Conservation (phyloP, 148 eudicot genomes). For the Camellia granthamiana region DNA sequence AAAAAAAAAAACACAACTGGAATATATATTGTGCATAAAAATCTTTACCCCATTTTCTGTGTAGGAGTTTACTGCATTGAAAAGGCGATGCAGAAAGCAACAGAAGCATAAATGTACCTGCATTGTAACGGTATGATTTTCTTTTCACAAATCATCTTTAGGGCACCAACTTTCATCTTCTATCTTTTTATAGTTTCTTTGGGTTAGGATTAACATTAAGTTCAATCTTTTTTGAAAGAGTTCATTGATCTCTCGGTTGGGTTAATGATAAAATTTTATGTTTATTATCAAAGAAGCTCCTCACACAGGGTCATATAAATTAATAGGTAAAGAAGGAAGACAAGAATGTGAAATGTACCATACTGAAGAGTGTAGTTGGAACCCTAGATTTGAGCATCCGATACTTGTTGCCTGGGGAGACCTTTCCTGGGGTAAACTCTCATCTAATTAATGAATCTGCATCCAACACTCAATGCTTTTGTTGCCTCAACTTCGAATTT, state of each 20-base stretch:
- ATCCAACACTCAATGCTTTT: background rate
- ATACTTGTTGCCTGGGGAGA: conserved; percentile 56
- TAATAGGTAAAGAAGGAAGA: conserved; percentile 67
- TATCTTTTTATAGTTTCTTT: background rate
- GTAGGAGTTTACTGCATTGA: conserved; percentile 65
- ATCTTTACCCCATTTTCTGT: background rate
- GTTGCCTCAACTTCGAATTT: background rate
- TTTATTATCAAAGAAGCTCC: background rate
- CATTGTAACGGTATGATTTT: conserved; percentile 61
- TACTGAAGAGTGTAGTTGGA: conserved; percentile 68
- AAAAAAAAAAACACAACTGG: background rate
- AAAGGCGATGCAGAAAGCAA: conserved; percentile 47
- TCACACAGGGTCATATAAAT: background rate
- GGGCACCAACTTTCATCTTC: background rate
- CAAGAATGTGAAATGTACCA: conserved; percentile 34
- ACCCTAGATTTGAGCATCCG: conserved; percentile 74
- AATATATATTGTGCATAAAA: background rate
- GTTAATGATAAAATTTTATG: too few species aligned
- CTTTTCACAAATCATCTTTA: conserved; percentile 1
- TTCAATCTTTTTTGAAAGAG: background rate
- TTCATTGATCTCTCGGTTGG: background rate
- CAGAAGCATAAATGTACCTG: conserved; percentile 42
- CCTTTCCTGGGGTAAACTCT: conserved; percentile 78
- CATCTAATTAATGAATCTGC: background rate
- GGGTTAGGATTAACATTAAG: background rate